Percentiles rank a stretch among this genome's conserved stretches.
Conservation (phyloP, 768 basidiomycete species). For the Suillus occidentalis region DNA sequence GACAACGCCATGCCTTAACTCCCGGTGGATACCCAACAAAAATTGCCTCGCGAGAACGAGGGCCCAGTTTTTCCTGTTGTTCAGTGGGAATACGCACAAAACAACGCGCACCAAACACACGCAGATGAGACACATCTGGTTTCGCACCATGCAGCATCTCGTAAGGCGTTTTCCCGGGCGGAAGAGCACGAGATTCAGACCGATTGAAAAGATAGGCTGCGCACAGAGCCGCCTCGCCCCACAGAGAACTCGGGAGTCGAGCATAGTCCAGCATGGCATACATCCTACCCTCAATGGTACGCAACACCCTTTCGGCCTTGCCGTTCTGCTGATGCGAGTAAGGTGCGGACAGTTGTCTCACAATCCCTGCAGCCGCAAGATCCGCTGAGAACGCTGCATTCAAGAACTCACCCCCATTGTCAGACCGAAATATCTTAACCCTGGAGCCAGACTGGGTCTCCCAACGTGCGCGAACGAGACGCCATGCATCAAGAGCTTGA, state of each 20-base stretch:
- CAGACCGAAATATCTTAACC: background rate
- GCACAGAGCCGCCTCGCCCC: background rate
- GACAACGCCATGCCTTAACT: no score
- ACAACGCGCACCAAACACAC: background rate
- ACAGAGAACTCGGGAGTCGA: rapidly evolving
- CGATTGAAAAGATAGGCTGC: background rate
- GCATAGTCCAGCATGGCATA: background rate
- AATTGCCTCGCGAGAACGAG: no score
- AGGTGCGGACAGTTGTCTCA: slow-evolving; percentile 20
- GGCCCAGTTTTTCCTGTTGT: background rate
- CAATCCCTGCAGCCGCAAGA: slow-evolving; percentile 13
- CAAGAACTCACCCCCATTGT: background rate
- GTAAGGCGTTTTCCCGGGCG: background rate
- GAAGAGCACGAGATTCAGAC: background rate
- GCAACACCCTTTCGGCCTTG: background rate
- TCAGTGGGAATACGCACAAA: background rate
- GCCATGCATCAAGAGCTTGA: background rate
- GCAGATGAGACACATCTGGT: background rate
- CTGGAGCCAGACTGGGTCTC: background rate
- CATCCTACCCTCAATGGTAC: background rate
- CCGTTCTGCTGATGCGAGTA: background rate
- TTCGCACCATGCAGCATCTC: background rate
- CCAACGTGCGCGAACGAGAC: background rate
- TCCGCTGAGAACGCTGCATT: background rate
- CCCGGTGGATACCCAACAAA: no score